A percentile compares a stretch with the other conserved stretches of the same genome.
These are phyloP conservation scores for Myrmaecium sp. DNA, from an alignment of 2,329 filamentous ascomycete genomes.

Conservation along the genomic window DNA sequence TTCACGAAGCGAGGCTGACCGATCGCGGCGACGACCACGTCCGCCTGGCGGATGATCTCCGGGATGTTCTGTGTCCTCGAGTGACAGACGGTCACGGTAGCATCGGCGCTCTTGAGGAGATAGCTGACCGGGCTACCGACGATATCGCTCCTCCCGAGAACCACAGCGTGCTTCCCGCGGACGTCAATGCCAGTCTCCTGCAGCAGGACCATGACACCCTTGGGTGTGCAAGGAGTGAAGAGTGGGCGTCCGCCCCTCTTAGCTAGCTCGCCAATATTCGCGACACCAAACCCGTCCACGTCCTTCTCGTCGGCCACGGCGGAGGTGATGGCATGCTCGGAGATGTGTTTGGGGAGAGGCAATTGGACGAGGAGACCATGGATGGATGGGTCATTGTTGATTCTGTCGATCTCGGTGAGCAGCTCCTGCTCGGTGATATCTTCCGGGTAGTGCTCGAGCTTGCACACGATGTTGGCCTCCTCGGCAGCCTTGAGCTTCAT, in stretches of 20 bases:
- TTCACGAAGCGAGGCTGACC: conserved; percentile 76
- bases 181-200: conserved; percentile 69
- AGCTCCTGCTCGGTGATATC: conserved; percentile 71
- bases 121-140: conserved; percentile 96
- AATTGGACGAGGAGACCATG: conserved; percentile 92
- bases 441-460: conserved; percentile 69
- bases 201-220: conserved; percentile 89
- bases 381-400: conserved; percentile 74
- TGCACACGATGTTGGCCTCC: conserved; percentile 85
- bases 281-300: conserved; percentile 88
- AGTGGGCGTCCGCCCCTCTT: conserved; percentile 82
- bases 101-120: conserved; percentile 84
- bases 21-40: conserved; percentile 84
- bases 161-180: conserved; percentile 82
- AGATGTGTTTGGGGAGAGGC: conserved; percentile 74
- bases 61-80: conserved; percentile 64
- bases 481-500: conserved; percentile 98
- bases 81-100: conserved; percentile 92
- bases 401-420: conserved; percentile 58
- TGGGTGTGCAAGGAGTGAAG: conserved; percentile 90
- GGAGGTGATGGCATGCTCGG: conserved; percentile 79
- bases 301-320: conserved; percentile 88
- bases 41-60: conserved; percentile 62
- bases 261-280: conserved; percentile 90
- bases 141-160: conserved; percentile 89